These are phyloP conservation scores for Calonectria multiphialidica DNA, from an alignment of 2,329 filamentous ascomycete species.

Conservation along the genomic window DNA sequence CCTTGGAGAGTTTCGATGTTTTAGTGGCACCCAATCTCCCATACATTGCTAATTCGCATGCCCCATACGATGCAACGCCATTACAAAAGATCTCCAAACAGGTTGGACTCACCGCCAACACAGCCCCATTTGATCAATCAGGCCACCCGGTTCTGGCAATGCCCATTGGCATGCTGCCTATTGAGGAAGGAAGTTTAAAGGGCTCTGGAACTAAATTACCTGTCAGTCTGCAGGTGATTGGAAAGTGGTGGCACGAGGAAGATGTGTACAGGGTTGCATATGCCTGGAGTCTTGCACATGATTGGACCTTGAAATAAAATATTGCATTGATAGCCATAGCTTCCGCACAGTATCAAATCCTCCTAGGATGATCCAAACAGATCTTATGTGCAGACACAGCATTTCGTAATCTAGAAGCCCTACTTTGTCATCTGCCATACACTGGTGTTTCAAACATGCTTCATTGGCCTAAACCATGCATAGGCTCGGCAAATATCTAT, in stretches of 20 bases:
- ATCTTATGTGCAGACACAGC: too few relatives aligned
- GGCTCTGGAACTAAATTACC: constrained; percentile 1
- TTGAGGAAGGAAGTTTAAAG: not conserved
- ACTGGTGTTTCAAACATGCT: too few relatives aligned
- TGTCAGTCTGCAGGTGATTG: constrained; percentile 6
- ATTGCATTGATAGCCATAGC: too few relatives aligned
- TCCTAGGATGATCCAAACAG: too few relatives aligned
- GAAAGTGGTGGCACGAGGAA: not conserved
- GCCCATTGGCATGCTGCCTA: constrained; percentile 1
- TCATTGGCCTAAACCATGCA: too few relatives aligned
- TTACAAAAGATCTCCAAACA: not conserved
- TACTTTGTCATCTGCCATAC: too few relatives aligned
- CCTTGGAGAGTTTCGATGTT: not conserved
- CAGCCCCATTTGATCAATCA: not conserved
- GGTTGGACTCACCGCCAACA: not conserved
- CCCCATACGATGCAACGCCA: not conserved
- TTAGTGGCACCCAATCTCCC: not conserved
- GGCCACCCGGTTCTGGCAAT: constrained; percentile 10
- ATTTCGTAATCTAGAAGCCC: too few relatives aligned
- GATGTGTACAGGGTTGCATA: not conserved
- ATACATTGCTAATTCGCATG: not conserved
- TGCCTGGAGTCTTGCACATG: not conserved
- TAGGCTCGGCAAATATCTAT: too few relatives aligned
- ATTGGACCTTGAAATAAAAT: not conserved
- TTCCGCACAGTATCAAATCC: too few relatives aligned